Evolutionary conservation across 2,329 filamentous ascomycete genomes (phyloP).

Genomic region (Ceratocystis huliohia): DNA sequence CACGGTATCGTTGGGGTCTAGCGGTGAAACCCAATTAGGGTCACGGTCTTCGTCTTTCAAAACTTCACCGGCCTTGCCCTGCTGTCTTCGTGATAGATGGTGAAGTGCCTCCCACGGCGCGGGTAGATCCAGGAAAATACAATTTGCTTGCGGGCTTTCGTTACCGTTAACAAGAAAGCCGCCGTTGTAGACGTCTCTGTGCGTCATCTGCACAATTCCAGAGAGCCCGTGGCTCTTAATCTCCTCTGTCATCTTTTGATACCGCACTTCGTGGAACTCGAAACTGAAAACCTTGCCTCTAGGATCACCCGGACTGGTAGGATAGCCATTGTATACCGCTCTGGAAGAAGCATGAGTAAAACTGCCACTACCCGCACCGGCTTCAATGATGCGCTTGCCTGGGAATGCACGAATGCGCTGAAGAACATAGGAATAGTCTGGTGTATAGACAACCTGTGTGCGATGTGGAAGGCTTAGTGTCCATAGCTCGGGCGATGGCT

Average conservation of each 20-base stretch:
- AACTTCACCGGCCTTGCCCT: conserved; percentile 22
- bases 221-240: conserved; percentile 54
- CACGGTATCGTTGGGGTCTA: conserved; percentile 59
- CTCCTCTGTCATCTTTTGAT: conserved; percentile 55
- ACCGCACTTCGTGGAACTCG: conserved; percentile 66
- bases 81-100: conserved; percentile 49
- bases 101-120: conserved; percentile 69
- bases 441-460: conserved; percentile 77
- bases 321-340: conserved; percentile 63
- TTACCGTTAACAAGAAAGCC: conserved; percentile 44
- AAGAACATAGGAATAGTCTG: conserved; percentile 74
- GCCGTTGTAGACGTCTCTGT: conserved; percentile 65
- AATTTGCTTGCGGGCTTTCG: conserved; percentile 25
- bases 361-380: conserved; percentile 68
- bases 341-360: conserved; percentile 70
- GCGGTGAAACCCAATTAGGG: conserved; percentile 28
- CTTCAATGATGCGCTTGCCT: conserved; percentile 62
- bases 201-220: conserved; percentile 55
- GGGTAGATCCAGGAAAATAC: conserved; percentile 68
- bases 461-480: conserved; percentile 67
- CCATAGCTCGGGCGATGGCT: conserved; percentile 72
- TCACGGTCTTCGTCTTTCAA: conserved; percentile 28
- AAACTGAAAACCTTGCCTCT: conserved; percentile 68
- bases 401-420: conserved; percentile 63
- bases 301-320: conserved; percentile 32